Evolutionary conservation across 306 rosid genomes (phyloP).

Genomic region (Vicia faba): DNA sequence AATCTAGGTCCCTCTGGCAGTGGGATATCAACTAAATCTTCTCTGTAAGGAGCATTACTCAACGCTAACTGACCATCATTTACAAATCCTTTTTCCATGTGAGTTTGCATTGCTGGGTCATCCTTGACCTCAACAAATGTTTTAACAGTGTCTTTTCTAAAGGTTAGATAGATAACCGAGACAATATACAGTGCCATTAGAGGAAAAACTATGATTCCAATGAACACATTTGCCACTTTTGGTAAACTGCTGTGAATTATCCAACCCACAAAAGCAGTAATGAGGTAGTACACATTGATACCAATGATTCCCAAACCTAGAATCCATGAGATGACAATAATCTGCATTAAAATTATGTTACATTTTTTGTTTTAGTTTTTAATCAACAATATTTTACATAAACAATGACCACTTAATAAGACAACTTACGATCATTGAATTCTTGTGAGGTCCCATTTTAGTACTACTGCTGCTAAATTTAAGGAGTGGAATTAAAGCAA

Average conservation of each 20-base stretch:
- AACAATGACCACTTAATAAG: neutral
- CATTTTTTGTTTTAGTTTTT: neutral
- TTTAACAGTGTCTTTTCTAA: conserved; percentile 64
- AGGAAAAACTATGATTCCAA: conserved; percentile 78
- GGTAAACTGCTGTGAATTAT: conserved; percentile 63
- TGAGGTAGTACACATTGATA: conserved; percentile 80
- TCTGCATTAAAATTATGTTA: conserved; percentile 43
- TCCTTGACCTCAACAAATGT: conserved; percentile 52
- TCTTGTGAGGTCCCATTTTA: conserved; percentile 95
- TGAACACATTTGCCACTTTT: conserved; percentile 62
- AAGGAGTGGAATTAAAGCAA: conserved; percentile 86
- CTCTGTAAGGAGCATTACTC: conserved; percentile 50
- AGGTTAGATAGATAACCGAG: conserved; percentile 61
- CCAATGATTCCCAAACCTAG: conserved; percentile 67
- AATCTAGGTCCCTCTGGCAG: conserved; percentile 38
- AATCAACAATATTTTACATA: neutral
- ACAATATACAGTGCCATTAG: conserved; percentile 61
- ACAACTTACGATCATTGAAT: conserved; percentile 48
- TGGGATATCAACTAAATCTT: conserved; percentile 64
- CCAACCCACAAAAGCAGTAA: conserved; percentile 74
- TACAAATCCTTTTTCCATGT: conserved; percentile 54
- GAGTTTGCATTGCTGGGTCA: conserved; percentile 50
- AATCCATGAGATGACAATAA: conserved; percentile 72
- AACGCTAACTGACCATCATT: conserved; percentile 36
- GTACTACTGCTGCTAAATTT: conserved; percentile 77